These are phyloP conservation scores for Epichloe festucae DNA, from an alignment of 2,329 filamentous ascomycete species.

Conservation along the genomic window DNA sequence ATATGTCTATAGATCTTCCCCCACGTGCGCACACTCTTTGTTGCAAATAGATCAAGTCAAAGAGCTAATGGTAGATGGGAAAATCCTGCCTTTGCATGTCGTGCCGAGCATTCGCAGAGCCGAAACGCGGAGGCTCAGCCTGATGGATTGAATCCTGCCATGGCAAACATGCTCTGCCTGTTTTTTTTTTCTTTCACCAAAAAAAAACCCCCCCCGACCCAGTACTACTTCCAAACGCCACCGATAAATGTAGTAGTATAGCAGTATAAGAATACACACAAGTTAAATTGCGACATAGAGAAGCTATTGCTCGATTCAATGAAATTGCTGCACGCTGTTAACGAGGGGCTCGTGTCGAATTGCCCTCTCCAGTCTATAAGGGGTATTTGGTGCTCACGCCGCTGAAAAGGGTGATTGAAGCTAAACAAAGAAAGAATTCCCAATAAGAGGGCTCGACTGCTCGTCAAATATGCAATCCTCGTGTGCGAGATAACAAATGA, in stretches of 20 bases:
- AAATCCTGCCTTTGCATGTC: neutral
- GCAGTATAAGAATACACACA: conserved; percentile 15
- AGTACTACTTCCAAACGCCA: conserved; percentile 2
- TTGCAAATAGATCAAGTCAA: conserved; percentile 1
- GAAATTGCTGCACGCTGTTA: conserved; percentile 17
- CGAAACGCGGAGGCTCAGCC: neutral
- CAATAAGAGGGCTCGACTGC: conserved; percentile 9
- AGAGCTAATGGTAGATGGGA: neutral
- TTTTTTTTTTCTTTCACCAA: neutral
- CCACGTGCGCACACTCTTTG: neutral
- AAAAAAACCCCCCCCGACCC: neutral
- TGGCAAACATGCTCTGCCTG: neutral
- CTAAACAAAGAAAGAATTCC: conserved; percentile 2
- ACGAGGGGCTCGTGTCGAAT: conserved; percentile 11
- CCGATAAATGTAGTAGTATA: neutral
- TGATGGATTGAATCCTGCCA: neutral
- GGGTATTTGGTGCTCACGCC: conserved; percentile 23
- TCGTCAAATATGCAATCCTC: conserved; percentile 1
- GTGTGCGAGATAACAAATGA: neutral
- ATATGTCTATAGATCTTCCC: neutral
- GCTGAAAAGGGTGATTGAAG: conserved; percentile 9
- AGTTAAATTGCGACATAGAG: conserved; percentile 10
- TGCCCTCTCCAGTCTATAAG: conserved; percentile 22
- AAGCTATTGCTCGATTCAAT: conserved; percentile 14
- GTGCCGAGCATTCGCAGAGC: neutral